A percentile compares a stretch with the other conserved stretches of the same genome.
Evolutionary conservation across 345 rosid species (phyloP).

Genomic region (Capsella bursapastoris): DNA sequence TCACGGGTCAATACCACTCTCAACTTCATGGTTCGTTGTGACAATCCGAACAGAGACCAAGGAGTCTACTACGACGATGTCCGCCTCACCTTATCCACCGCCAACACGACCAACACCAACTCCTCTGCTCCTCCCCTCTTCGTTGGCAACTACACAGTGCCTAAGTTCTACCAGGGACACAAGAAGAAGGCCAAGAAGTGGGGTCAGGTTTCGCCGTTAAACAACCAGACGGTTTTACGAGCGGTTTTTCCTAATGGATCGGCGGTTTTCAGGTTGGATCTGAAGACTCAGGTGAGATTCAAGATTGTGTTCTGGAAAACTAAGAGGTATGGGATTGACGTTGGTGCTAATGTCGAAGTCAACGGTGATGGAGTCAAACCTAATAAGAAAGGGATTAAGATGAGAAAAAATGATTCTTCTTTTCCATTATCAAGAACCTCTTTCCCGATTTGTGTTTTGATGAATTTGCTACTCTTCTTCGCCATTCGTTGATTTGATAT

Average conservation of each 20-base stretch:
- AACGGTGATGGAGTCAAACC: conserved; percentile 46
- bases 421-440: conserved; percentile 10
- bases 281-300: conserved; percentile 68
- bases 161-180: conserved; percentile 62
- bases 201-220: conserved; percentile 31
- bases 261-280: conserved; percentile 60
- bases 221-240: conserved; percentile 42
- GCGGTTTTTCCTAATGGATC: conserved; percentile 48
- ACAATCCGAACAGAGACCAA: conserved; percentile 71
- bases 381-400: conserved; percentile 46
- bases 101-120: background rate
- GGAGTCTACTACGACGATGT: conserved; percentile 70
- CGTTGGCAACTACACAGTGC: conserved; percentile 42
- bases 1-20: conserved; percentile 46
- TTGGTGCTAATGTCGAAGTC: conserved; percentile 60
- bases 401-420: conserved; percentile 46
- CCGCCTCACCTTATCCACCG: conserved; percentile 50
- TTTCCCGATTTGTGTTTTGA: conserved; percentile 18
- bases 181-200: conserved; percentile 64
- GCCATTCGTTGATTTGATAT: background rate
- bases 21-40: conserved; percentile 51
- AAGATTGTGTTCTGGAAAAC: conserved; percentile 69
- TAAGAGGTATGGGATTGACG: conserved; percentile 51
- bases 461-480: conserved; percentile 34
- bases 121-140: conserved; percentile 22